These are phyloP conservation scores for Musa balbisiana DNA, from an alignment of 202 grass and related monocot species.

Conservation along the genomic window DNA sequence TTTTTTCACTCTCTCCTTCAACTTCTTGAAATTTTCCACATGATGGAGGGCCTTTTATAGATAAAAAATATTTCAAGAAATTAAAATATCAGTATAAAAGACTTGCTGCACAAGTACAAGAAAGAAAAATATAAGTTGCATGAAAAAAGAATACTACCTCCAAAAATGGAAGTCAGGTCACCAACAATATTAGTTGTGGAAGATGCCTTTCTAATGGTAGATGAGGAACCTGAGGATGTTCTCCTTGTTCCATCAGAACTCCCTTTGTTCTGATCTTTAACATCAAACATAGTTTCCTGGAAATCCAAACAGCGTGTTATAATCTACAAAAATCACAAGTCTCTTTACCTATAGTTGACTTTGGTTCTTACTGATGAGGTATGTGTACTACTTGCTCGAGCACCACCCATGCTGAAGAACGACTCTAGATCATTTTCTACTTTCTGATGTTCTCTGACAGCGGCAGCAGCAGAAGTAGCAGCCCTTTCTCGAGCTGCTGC, in stretches of 20 bases:
- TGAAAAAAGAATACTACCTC: slow-evolving; percentile 45
- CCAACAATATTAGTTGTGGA: slow-evolving; percentile 82
- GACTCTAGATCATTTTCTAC: slow-evolving; percentile 22
- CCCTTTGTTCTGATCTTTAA: slow-evolving; percentile 57
- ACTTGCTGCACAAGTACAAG: neutral
- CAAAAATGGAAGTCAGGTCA: slow-evolving; percentile 86
- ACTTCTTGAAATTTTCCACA: slow-evolving; percentile 84
- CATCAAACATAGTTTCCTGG: slow-evolving; percentile 68
- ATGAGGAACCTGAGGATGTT: slow-evolving; percentile 48
- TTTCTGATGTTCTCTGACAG: slow-evolving; percentile 6
- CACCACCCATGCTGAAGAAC: slow-evolving; percentile 15
- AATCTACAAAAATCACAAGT: slow-evolving; percentile 3
- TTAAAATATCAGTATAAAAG: neutral
- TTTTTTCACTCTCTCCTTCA: slow-evolving; percentile 76
- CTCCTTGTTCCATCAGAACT: slow-evolving; percentile 22
- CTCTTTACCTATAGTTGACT: neutral
- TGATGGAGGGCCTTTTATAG: slow-evolving; percentile 51
- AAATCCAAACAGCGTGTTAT: slow-evolving; percentile 15
- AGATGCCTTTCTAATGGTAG: slow-evolving; percentile 67
- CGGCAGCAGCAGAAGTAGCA: neutral
- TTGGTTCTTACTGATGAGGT: slow-evolving; percentile 13
- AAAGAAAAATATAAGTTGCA: neutral
- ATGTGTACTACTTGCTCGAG: slow-evolving; percentile 18
- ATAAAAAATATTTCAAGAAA: slow-evolving; percentile 23
- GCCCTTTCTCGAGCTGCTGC: slow-evolving; percentile 35